A percentile compares a stretch with the other conserved stretches of the same genome.
Conservation (phyloP, 805 yeast genomes). For the Barnettozyma sp. region DNA sequence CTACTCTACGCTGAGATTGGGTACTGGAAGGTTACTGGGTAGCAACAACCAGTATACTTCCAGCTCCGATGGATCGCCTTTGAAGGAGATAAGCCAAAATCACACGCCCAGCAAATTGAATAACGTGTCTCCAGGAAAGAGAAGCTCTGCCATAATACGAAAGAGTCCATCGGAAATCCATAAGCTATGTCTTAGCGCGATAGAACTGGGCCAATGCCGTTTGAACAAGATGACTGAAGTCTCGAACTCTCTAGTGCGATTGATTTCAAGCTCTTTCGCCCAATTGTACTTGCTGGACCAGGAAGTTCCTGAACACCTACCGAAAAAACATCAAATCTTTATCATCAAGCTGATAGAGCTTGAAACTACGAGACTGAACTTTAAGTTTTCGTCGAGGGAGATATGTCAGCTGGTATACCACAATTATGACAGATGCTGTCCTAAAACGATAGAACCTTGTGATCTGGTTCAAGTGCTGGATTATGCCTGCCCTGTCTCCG, state of each 20-base stretch:
- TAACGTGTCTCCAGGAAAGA: constrained; percentile 10
- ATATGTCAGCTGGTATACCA: constrained; percentile 8
- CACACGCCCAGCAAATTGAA: constrained; percentile 19
- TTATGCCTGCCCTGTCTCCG: constrained; percentile 1
- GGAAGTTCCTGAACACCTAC: constrained; percentile 6
- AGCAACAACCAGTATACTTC: not conserved
- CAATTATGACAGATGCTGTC: constrained; percentile 1
- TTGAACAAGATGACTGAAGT: constrained; percentile 11
- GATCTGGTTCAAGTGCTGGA: constrained; percentile 2
- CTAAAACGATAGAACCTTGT: not conserved
- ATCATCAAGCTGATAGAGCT: constrained; percentile 21
- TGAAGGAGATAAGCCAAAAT: constrained; percentile 17
- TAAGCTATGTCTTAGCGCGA: constrained; percentile 19
- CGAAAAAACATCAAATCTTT: constrained; percentile 18
- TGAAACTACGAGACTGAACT: constrained; percentile 9
- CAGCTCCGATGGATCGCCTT: constrained; percentile 12
- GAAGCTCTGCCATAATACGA: constrained; percentile 8
- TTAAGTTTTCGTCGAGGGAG: constrained; percentile 7
- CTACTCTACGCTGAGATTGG: constrained; percentile 19
- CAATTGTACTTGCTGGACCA: constrained; percentile 17
- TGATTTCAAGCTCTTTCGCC: constrained; percentile 20
- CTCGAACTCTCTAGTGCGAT: constrained; percentile 14
- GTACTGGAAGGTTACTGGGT: constrained; percentile 3
- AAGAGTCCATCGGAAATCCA: constrained; percentile 15
- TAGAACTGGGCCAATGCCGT: constrained; percentile 18